Base-by-base conservation (phyloP, 768 basidiomycete species). In the Boletus pseudopeckii region DNA sequence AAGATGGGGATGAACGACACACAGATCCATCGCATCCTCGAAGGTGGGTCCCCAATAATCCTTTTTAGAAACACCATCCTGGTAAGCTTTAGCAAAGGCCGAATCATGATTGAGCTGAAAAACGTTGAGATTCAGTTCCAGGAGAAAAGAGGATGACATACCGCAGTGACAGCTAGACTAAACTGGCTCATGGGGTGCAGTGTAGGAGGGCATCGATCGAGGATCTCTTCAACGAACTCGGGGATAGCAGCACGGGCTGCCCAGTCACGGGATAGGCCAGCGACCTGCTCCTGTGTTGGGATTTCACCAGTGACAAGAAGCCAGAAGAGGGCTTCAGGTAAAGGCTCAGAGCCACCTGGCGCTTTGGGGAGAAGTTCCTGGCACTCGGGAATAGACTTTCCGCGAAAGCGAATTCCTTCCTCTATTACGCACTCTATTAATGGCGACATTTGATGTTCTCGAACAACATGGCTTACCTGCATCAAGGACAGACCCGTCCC, bases 151-250 rank as follows among this genome's bases (percentile, higher is more conserved):
- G 34, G 45, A 13, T 32, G 14, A 73, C 82, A 41, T 68, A 90
- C 88, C 30, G 96, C 94, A 60, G 95, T 98, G 62, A 96, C 92
- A 54, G 95, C 95, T 68, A 97, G 77, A 70, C 88, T 89, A 77
- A 98, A 97, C 75, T 98, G 96, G 73, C 90, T 93, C 96, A 98
- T 98, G 59, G 96, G 96, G 72, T 98, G 96, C 42, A 98, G 82
- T 15, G 93, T 95, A 47, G 89, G 86, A 18, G 90, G 90, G 74
- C 90, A 92, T 71, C 93, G 75, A 77, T 98, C 96, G 48, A 98
- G 82, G 63, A 97, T 82, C 66, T 97, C 94, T 73, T 98, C 94
- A n/a, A 98, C 89, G 63, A 96, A 95, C 56, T 89, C 86, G 42
- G 95, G 94, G 58, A 98, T 84, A 43, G 86, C 81, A 38, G 92